Evolutionary conservation across 225 moss, liverwort and hornwort genomes (phyloP), one percentile per base, ranked within the genome.

Genomic region (Asterella californica): DNA sequence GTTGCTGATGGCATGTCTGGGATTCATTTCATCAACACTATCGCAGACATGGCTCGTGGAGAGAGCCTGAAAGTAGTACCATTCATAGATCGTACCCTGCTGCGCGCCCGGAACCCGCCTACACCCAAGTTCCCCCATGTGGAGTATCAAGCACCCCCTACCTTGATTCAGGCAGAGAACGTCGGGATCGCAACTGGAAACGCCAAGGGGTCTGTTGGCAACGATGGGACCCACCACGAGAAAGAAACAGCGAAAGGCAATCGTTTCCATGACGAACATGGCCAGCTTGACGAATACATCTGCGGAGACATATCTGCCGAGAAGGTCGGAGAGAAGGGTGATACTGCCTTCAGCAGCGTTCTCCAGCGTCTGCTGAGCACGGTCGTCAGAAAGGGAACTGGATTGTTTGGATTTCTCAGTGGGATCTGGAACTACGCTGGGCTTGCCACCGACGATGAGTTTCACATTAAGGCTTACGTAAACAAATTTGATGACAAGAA

Each of bases 1-100:
- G 59, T 95, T 19, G 95, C 99, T 14, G 99, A 99, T 53, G 99
- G 99, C 27, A 92, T 92, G 93, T 93, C 99, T 0, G 99, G 99
- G n/a, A 89, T 95, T 52, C 93, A 99, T 77, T 99, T 87, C 83
- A 90, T 99, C 78, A 99, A 99, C 81, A 90, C 92, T 8, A 92
- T 95, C 79, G 87, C 99, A 21, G 90, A 90, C 82, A 88, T 90
- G 81, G 90, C 90, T 9, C 85, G 93, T 68, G 95, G 91, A 8
- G 88, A 89, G 34, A 84, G 87, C 54, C 84, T 93, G 7, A 86
- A 82, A 67, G 84, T 90, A 19, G 81, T 79, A 7, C 99, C 93
- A 9, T 92, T 85, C 82, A 88, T 93, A 15, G 95, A 99, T 66
- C 93, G 99, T 15, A 90, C 87, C 48, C 32, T 99, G 30, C 71